Evolutionary conservation across 2,329 filamentous ascomycete genomes (phyloP).

Genomic region (Botrytis aclada): DNA sequence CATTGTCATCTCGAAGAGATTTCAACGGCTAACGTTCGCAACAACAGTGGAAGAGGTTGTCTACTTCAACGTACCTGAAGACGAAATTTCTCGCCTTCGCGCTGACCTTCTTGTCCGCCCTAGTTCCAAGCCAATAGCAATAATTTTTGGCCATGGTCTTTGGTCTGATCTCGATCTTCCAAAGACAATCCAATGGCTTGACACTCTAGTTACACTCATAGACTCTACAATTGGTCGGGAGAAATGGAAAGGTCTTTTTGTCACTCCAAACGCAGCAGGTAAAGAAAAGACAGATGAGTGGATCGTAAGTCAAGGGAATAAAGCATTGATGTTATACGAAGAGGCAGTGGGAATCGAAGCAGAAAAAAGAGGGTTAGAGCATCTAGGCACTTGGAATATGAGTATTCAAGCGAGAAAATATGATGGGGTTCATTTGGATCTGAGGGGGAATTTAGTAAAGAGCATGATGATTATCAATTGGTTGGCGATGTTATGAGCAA

Average conservation of each 20-base stretch:
- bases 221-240: slow-evolving; percentile 16
- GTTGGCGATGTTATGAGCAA: slow-evolving; percentile 33
- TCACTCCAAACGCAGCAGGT: slow-evolving; percentile 48
- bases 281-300: slow-evolving; percentile 47
- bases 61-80: slow-evolving; percentile 42
- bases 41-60: slow-evolving; percentile 43
- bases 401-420: slow-evolving; percentile 48
- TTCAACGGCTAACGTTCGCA: background rate
- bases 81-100: slow-evolving; percentile 42
- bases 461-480: slow-evolving; percentile 51
- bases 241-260: slow-evolving; percentile 35
- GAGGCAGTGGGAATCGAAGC: slow-evolving; percentile 34
- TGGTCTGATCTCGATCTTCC: slow-evolving; percentile 47
- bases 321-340: slow-evolving; percentile 47
- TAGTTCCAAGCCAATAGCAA: slow-evolving; percentile 37
- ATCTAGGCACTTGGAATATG: slow-evolving; percentile 51
- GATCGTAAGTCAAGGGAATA: slow-evolving; percentile 47
- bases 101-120: slow-evolving; percentile 36
- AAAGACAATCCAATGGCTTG: slow-evolving; percentile 43
- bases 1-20: background rate
- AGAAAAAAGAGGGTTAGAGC: slow-evolving; percentile 42
- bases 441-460: slow-evolving; percentile 48
- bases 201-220: slow-evolving; percentile 39
- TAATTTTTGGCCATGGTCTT: slow-evolving; percentile 47
- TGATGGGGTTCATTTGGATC: slow-evolving; percentile 48